Conservation (phyloP, 352 stramenopile genomes). For the Pythium sukuiense region DNA sequence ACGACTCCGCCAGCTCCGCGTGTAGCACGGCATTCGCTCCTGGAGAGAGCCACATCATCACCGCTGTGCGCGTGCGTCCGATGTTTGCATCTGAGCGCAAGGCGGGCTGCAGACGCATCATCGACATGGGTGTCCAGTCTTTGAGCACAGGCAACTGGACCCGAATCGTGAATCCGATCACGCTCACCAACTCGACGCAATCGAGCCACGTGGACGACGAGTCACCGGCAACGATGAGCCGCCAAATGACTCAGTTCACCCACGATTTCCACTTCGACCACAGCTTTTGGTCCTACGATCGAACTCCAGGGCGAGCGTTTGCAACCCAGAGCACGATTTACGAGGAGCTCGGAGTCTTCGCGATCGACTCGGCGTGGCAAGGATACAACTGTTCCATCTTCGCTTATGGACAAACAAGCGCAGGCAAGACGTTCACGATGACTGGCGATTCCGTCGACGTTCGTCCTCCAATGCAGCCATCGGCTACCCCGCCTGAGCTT, state of each 20-base stretch:
- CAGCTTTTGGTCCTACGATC: conserved; percentile 74
- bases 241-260: conserved; percentile 43
- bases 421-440: conserved; percentile 78
- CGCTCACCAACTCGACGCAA: conserved; percentile 27
- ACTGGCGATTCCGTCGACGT: conserved; percentile 36
- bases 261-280: conserved; percentile 75
- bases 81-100: conserved; percentile 70
- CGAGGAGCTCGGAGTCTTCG: conserved; percentile 51
- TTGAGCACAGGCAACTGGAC: conserved; percentile 37
- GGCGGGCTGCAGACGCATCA: conserved; percentile 48
- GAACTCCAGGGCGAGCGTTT: conserved; percentile 26
- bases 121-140: conserved; percentile 51
- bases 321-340: conserved; percentile 61
- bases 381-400: conserved; percentile 80
- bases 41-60: conserved; percentile 49
- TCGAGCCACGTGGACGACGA: not conserved
- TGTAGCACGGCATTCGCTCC: conserved; percentile 25
- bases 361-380: conserved; percentile 53
- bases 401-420: conserved; percentile 68
- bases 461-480: not conserved
- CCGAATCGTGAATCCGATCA: conserved; percentile 59
- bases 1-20: conserved; percentile 25
- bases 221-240: conserved; percentile 1
- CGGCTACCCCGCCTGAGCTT: not conserved
- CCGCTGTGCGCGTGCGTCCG: conserved; percentile 65